Evolutionary conservation across 2,329 filamentous ascomycete genomes (phyloP).

Genomic region (Coniochaeta sp.): DNA sequence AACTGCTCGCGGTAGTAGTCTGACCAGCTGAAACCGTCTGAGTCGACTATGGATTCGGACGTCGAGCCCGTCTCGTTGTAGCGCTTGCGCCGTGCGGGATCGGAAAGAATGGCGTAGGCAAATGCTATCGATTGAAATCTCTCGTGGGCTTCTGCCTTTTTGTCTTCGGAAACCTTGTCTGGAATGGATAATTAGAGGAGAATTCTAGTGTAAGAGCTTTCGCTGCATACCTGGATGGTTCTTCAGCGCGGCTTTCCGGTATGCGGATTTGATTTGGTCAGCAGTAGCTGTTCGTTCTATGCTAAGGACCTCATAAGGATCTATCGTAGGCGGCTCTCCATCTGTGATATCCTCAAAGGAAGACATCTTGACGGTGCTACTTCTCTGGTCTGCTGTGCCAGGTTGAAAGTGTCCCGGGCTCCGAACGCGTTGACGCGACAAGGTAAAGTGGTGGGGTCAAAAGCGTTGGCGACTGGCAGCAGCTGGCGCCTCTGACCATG

Average conservation of each 20-base stretch:
- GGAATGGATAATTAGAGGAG: not conserved
- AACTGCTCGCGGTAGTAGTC: constrained; percentile 85
- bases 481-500: not conserved
- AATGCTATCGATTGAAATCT: constrained; percentile 89
- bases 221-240: constrained; percentile 66
- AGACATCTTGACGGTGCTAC: constrained; percentile 28
- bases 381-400: constrained; percentile 4
- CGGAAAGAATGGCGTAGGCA: constrained; percentile 87
- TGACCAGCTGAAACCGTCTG: constrained; percentile 80
- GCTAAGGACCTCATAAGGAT: constrained; percentile 75
- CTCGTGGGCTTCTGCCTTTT: constrained; percentile 65
- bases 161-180: constrained; percentile 69
- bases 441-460: not conserved
- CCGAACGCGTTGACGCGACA: not conserved
- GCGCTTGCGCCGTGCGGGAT: constrained; percentile 68
- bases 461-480: constrained; percentile 8
- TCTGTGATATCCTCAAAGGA: constrained; percentile 44
- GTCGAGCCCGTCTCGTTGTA: constrained; percentile 91
- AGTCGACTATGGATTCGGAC: constrained; percentile 69
- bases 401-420: not conserved
- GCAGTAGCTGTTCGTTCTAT: constrained; percentile 63
- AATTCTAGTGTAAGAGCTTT: not conserved
- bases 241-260: constrained; percentile 82
- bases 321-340: constrained; percentile 53
- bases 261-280: constrained; percentile 80